Percentiles rank a stretch among this genome's conserved stretches.
These are phyloP conservation scores for Clausena lansium DNA, from an alignment of 345 rosid species.

Conservation along the genomic window DNA sequence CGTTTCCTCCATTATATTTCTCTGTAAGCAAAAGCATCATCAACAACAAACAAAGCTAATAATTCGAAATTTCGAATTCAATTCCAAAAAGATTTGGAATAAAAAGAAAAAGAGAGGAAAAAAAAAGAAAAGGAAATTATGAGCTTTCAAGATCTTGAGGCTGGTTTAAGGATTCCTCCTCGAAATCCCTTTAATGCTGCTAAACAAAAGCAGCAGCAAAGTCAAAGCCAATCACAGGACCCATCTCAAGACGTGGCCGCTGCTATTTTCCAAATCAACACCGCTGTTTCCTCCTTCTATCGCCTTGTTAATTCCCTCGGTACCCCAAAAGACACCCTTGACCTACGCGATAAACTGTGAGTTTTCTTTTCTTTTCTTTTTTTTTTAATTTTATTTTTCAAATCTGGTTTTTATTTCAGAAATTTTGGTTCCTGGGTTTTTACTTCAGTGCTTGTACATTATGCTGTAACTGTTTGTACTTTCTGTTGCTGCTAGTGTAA, in stretches of 20 bases:
- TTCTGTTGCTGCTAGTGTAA: too few species aligned
- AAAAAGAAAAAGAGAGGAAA: too few species aligned
- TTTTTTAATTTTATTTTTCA: not conserved
- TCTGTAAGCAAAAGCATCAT: not conserved
- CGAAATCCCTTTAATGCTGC: slow-evolving; percentile 17
- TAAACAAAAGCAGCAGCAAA: slow-evolving; percentile 16
- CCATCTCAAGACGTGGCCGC: slow-evolving; percentile 69
- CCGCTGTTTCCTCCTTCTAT: slow-evolving; percentile 58
- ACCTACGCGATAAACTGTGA: slow-evolving; percentile 64
- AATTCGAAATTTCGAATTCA: not conserved
- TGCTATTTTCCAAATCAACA: slow-evolving; percentile 68
- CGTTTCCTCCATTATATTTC: not conserved
- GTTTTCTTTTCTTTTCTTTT: too few species aligned
- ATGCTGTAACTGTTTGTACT: rapidly evolving
- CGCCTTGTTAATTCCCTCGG: slow-evolving; percentile 78
- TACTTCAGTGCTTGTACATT: too few species aligned
- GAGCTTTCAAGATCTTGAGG: slow-evolving; percentile 72
- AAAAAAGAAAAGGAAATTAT: slow-evolving; percentile 21
- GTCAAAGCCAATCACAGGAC: slow-evolving; percentile 30
- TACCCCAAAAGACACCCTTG: slow-evolving; percentile 68
- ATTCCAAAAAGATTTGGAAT: not conserved
- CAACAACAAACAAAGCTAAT: not conserved
- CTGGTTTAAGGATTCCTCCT: slow-evolving; percentile 26
- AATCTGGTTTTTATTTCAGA: not conserved
- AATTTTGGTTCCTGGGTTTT: not conserved